phyloP scores from a whole-genome alignment of 768 basidiomycete genomes.

The Rhodosporidiobolus sp. region DNA sequence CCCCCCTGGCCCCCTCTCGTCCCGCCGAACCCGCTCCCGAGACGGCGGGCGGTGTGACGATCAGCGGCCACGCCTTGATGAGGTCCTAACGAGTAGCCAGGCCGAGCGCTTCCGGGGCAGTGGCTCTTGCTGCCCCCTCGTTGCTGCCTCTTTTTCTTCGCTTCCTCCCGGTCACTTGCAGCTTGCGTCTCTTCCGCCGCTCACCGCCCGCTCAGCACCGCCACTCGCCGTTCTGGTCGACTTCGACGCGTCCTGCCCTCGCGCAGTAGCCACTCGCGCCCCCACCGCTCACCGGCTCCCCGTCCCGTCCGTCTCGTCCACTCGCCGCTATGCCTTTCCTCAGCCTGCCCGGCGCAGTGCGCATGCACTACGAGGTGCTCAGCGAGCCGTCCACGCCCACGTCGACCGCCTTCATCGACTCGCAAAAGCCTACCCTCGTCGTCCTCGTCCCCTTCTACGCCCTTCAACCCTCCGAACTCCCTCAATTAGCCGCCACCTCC shows the following conservation, averaged over 20 bases:
- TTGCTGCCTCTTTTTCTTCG: too few relatives aligned
- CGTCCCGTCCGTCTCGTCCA: background rate
- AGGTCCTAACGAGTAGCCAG: too few relatives aligned
- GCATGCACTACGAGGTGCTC: slow-evolving; percentile 12
- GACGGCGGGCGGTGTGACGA: too few relatives aligned
- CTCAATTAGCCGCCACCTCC: background rate
- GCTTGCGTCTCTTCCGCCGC: too few relatives aligned
- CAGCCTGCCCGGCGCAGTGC: slow-evolving; percentile 2
- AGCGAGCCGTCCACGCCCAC: background rate
- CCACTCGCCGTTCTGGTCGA: too few relatives aligned
- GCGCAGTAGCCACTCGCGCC: background rate
- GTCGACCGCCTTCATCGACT: background rate
- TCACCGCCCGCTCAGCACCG: background rate
- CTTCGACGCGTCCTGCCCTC: too few relatives aligned
- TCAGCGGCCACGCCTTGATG: too few relatives aligned
- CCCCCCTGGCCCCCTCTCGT: too few relatives aligned
- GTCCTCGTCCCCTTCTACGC: slow-evolving; percentile 6
- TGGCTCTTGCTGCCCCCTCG: too few relatives aligned
- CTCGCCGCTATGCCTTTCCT: slow-evolving; percentile 3
- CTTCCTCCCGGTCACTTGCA: too few relatives aligned
- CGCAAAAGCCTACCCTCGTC: slow-evolving; percentile 2
- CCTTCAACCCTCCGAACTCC: background rate
- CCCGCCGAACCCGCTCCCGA: too few relatives aligned
- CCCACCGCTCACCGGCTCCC: background rate
- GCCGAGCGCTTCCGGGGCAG: too few relatives aligned